These are phyloP conservation scores for Pyricularia grisea DNA, from an alignment of 2,329 filamentous ascomycete species.

Conservation along the genomic window DNA sequence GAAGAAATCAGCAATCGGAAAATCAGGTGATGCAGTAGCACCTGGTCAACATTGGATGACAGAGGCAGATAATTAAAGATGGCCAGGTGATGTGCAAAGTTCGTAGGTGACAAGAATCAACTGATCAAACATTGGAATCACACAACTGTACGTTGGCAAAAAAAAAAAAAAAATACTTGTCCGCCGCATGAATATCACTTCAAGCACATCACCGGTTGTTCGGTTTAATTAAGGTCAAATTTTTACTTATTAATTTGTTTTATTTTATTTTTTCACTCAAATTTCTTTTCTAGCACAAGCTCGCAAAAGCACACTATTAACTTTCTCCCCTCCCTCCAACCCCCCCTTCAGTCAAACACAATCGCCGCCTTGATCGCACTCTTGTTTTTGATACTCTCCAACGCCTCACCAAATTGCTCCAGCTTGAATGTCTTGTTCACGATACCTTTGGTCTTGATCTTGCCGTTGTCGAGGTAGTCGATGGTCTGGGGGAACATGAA, in stretches of 20 bases:
- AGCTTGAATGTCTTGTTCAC: conserved; percentile 66
- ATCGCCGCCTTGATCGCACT: conserved; percentile 67
- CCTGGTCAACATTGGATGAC: not conserved
- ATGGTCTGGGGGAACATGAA: conserved; percentile 56
- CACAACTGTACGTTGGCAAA: not conserved
- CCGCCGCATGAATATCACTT: not conserved
- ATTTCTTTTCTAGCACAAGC: not conserved
- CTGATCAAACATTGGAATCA: not conserved
- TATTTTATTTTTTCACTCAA: not conserved
- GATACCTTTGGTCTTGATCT: conserved; percentile 56
- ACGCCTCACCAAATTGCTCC: conserved; percentile 62
- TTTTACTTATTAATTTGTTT: not conserved
- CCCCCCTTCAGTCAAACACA: conserved; percentile 41
- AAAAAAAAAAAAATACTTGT: too few relatives aligned
- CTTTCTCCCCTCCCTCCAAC: not conserved
- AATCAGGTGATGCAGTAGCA: not conserved
- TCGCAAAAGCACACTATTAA: not conserved
- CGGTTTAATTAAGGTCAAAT: not conserved
- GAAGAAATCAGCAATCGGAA: too few relatives aligned
- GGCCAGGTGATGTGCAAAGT: not conserved
- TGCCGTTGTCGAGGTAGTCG: conserved; percentile 46
- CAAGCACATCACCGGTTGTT: too few relatives aligned
- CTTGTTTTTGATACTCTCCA: conserved; percentile 65
- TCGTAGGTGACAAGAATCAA: not conserved
- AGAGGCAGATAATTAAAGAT: not conserved